Base-by-base conservation (phyloP, 176 grass and related monocot species). In the Phragmites australis region DNA sequence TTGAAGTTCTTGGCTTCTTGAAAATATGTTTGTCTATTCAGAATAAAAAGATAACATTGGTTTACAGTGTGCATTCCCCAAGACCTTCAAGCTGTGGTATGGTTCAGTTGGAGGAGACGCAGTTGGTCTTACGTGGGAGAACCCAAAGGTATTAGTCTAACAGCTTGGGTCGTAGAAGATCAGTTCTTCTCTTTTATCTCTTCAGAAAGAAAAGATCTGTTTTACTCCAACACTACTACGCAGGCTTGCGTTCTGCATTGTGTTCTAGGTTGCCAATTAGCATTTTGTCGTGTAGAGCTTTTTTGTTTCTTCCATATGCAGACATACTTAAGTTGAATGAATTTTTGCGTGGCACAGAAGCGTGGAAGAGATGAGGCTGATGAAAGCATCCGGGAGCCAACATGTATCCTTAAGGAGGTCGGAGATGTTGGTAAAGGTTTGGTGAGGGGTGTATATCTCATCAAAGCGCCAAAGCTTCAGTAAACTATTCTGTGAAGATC, bases 101-200 rank as follows among this genome's bases (percentile, higher is more conserved):
- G 96, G 92, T 83, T 91, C 83, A 46, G 37, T 98, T 68, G 96
- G 96, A 79, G 96, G 96, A 76, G 96, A 98, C 8, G 86, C 82
- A 22, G 62, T 98, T 79, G 92, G 96, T 82, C 78, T 98, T 83
- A 98, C 96, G 11, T 98, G 96, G 92, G 81, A 91, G 83, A 93
- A 91, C 75, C 68, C 86, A 5, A 98, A 91, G 92, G 95, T 94
- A 92, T 72, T 66, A 11, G 39, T 57, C 26, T 30, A 31, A 42
- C n/a, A 68, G 21, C 43, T 58, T 40, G 21, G 26, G 17, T 51
- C 66, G 15, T 70, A 43, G 72, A 79, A 17, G 26, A 49, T 71
- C 12, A 23, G 30, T 25, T 68, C 14, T 29, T 47, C 23, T 26
- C 1, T 42, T 86, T 79, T 55, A 39, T 71, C 15, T 23, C 50